These are phyloP conservation scores for Boechera retrofracta DNA, from an alignment of 345 rosid species.

Conservation along the genomic window DNA sequence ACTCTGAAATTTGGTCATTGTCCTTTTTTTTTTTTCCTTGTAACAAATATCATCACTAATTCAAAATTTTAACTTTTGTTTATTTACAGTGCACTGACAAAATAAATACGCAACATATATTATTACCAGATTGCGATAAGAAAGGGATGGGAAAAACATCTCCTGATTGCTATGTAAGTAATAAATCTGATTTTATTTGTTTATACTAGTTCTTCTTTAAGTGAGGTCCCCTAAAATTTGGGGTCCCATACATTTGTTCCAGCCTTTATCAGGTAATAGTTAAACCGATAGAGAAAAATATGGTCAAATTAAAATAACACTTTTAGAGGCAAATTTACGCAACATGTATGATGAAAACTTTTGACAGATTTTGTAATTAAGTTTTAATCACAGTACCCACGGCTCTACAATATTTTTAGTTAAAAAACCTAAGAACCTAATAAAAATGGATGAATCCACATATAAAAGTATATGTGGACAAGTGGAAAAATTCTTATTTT, in stretches of 20 bases:
- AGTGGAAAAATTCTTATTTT: background rate
- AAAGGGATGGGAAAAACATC: background rate
- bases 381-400: background rate
- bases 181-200: background rate
- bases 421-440: background rate
- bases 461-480: background rate
- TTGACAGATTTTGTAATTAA: background rate
- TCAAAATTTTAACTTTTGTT: background rate
- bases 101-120: background rate
- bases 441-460: background rate
- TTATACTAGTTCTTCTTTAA: background rate
- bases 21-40: too few species aligned
- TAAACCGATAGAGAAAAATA: background rate
- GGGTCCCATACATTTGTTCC: background rate
- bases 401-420: background rate
- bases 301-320: background rate
- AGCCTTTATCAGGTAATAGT: background rate
- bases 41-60: background rate
- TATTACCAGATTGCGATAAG: slow-evolving; percentile 26
- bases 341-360: background rate
- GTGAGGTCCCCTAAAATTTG: background rate
- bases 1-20: background rate
- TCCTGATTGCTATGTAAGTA: slow-evolving; percentile 35
- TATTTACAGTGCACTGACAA: slow-evolving; percentile 1
- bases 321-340: background rate